Evolutionary conservation across 1,139 yeast species (phyloP).

Genomic region (Protomyces arabidopsidicola): DNA sequence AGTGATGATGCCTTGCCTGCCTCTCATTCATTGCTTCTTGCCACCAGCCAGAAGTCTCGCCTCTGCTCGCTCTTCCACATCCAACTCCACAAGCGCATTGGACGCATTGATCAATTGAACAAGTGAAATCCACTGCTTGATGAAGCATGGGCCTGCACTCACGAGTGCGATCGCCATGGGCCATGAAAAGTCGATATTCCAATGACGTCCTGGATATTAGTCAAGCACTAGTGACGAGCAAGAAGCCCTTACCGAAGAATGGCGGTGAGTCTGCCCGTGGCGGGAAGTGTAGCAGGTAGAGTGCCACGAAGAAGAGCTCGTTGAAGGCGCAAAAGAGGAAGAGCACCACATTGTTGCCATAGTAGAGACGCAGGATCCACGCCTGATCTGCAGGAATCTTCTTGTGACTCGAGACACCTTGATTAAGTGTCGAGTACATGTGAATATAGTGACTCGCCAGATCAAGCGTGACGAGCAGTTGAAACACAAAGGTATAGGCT

Average conservation of each 20-base stretch:
- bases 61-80: constrained; percentile 53
- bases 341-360: constrained; percentile 73
- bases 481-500: constrained; percentile 62
- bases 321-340: constrained; percentile 88
- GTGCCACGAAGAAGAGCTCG: constrained; percentile 85
- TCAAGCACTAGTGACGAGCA: constrained; percentile 37
- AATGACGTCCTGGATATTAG: constrained; percentile 25
- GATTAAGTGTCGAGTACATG: constrained; percentile 87
- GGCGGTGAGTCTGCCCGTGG: constrained; percentile 36
- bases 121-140: constrained; percentile 81
- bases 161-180: constrained; percentile 22
- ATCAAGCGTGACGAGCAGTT: constrained; percentile 77
- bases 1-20: too few relatives aligned
- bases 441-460: constrained; percentile 96
- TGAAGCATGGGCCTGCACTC: constrained; percentile 19
- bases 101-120: constrained; percentile 88
- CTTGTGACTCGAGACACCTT: constrained; percentile 81
- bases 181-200: constrained; percentile 32
- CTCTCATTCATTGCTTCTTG: background rate
- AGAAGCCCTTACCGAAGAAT: constrained; percentile 13
- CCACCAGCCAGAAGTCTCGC: constrained; percentile 33
- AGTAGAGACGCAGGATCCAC: constrained; percentile 73
- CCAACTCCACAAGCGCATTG: constrained; percentile 68
- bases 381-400: constrained; percentile 67
- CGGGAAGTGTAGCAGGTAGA: constrained; percentile 70